Evolutionary conservation across 1,284 basidiomycete genomes (phyloP), one percentile per base, ranked within the genome.

Genomic region (Pyrrhoderma noxium): DNA sequence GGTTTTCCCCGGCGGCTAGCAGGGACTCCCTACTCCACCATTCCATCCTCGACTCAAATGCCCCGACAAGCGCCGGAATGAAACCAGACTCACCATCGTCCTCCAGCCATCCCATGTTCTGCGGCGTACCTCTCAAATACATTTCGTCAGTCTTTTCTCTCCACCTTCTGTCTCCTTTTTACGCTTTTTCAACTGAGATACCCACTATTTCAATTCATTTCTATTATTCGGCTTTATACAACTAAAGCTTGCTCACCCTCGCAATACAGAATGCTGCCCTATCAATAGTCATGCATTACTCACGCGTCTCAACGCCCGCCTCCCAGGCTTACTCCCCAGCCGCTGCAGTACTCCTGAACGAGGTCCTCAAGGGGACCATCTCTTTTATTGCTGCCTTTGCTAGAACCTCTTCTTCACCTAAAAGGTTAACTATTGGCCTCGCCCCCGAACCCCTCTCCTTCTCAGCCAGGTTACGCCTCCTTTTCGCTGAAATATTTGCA

Each of bases 251-350:
- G 54, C 77, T 94, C 61, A 93, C 90, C 14, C 77, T 98, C 64
- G 93, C 94, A 44, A 77, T 95, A 49, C 93, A 98, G 72, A 98
- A 97, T 70, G 91, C 90, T 13, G 72, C 83, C 52, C 67, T 96
- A 54, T 87, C 91, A 39, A 82, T 96, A 64, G 86, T 96, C 65
- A 93, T 96, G 89, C 90, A 94, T 72, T 92, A 93, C 68, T 94
- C 92, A 42, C 85, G 92, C 57, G 88, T 93, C 51, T 85, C 85
- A 5, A 81, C 83, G 9, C 76, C 89, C 2, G 80, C 87, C 0
- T 81, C 83, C 53, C 74, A 77, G 51, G 73, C 82, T 2, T 98
- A 97, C 70, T 93, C 90, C 39, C 89, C 93, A 25, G 90, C 91
- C 13, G 82, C 91, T 5, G 93, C 93, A 39, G 94, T 97, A 16